Evolutionary conservation across 2,329 filamentous ascomycete species (phyloP).

Genomic region (Verticillium albo-atrum): DNA sequence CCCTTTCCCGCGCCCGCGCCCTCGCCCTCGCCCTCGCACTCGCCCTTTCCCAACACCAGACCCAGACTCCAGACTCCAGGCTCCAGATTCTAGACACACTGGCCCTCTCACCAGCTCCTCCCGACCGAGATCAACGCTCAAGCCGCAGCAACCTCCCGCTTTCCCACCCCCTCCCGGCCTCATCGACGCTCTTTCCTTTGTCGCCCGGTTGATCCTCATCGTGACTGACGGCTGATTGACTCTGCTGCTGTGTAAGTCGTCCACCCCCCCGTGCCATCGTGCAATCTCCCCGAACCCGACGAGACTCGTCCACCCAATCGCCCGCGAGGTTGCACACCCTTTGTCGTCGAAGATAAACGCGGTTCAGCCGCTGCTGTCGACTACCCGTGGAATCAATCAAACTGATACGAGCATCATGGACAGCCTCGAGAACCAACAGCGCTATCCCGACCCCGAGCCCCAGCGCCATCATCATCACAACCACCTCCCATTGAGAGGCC

Average conservation of each 20-base stretch:
- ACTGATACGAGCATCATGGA: constrained; percentile 12
- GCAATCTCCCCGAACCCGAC: neutral
- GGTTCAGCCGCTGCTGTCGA: neutral
- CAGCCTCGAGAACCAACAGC: neutral
- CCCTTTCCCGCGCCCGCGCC: too few species aligned
- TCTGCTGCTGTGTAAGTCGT: constrained; percentile 3
- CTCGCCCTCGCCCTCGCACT: too few species aligned
- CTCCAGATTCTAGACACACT: constrained; percentile 4
- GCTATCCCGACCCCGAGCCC: neutral
- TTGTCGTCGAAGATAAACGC: neutral
- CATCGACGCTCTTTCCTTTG: constrained; percentile 15
- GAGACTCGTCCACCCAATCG: neutral
- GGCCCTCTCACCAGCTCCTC: neutral
- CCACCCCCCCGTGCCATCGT: neutral
- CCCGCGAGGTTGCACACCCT: neutral
- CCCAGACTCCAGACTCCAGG: constrained; percentile 10
- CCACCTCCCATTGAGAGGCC: neutral
- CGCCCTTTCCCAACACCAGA: constrained; percentile 12
- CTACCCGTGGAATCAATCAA: constrained; percentile 10
- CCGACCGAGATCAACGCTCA: neutral
- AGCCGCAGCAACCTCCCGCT: neutral
- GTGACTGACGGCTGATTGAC: neutral
- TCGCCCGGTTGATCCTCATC: constrained; percentile 2
- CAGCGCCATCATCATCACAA: constrained; percentile 6
- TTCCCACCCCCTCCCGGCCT: neutral